Evolutionary conservation across 2,329 filamentous ascomycete species (phyloP).

Genomic region (Xylaria sp.): DNA sequence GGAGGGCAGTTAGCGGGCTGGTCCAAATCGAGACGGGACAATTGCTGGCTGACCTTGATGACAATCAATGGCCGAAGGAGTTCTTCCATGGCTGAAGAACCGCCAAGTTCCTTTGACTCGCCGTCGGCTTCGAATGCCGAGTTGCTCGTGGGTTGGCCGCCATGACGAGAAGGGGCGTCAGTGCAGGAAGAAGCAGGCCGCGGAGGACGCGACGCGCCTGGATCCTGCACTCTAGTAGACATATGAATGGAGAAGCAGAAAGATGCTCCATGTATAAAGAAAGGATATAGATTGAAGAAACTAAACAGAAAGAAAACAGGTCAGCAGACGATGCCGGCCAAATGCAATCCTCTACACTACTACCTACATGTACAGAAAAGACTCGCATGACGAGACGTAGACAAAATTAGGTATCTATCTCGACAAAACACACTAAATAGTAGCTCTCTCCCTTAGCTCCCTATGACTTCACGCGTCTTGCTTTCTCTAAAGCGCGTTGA

Average conservation of each 20-base stretch:
- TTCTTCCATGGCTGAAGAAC: constrained; percentile 59
- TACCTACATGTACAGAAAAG: neutral
- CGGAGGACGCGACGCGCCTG: constrained; percentile 63
- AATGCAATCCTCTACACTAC: neutral
- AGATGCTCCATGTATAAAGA: constrained; percentile 46
- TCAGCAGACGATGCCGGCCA: constrained; percentile 2
- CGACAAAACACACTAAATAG: neutral
- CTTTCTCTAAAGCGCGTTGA: constrained; percentile 37
- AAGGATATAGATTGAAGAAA: constrained; percentile 8
- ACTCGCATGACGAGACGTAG: neutral
- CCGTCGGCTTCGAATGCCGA: constrained; percentile 41
- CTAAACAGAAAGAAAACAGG: constrained; percentile 26
- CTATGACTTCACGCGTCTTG: constrained; percentile 35
- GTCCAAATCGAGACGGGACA: neutral
- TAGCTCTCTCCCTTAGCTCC: neutral
- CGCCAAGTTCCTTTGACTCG: constrained; percentile 53
- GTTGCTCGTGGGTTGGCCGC: constrained; percentile 40
- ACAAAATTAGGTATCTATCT: neutral
- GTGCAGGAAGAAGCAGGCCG: constrained; percentile 54
- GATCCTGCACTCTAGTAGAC: constrained; percentile 48
- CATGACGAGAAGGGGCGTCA: constrained; percentile 53
- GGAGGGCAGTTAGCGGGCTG: constrained; percentile 27
- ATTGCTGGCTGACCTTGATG: constrained; percentile 58
- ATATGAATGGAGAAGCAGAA: constrained; percentile 44
- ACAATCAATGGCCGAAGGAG: constrained; percentile 64